phyloP scores from a whole-genome alignment of 345 rosid species.

The Hibiscus mutabilis region DNA sequence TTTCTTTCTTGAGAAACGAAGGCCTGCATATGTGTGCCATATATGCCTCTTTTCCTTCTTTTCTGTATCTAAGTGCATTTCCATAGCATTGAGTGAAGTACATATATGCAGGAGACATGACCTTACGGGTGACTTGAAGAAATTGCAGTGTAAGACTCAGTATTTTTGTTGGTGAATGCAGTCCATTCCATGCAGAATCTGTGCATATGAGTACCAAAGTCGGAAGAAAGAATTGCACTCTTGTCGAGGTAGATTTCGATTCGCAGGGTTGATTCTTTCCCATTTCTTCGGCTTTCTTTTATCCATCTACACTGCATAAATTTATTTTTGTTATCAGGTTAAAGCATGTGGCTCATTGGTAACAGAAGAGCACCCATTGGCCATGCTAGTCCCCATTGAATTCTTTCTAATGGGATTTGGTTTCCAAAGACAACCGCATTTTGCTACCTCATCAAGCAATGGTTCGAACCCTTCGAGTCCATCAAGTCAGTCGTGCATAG shows the following conservation, averaged over 20 bases:
- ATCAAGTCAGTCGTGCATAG: constrained; percentile 32
- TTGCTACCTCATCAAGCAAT: constrained; percentile 30
- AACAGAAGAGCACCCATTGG: constrained; percentile 61
- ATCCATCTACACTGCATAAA: not conserved
- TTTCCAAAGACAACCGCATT: constrained; percentile 27
- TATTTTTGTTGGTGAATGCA: constrained; percentile 54
- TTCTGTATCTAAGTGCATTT: not conserved
- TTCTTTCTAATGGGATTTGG: constrained; percentile 52
- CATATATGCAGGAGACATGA: constrained; percentile 46
- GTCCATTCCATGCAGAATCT: constrained; percentile 45
- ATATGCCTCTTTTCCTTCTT: constrained; percentile 8
- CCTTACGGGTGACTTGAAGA: constrained; percentile 45
- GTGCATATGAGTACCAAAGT: constrained; percentile 40
- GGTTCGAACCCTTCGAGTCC: constrained; percentile 38
- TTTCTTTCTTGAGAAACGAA: not conserved
- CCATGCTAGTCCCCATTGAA: constrained; percentile 60
- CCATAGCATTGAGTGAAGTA: constrained; percentile 11
- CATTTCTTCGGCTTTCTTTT: not conserved
- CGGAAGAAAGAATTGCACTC: constrained; percentile 38
- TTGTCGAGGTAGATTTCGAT: constrained; percentile 39
- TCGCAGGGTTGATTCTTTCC: not conserved
- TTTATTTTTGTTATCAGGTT: constrained; percentile 27
- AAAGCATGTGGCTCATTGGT: constrained; percentile 58
- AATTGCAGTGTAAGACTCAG: constrained; percentile 45
- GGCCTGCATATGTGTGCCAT: not conserved